Evolutionary conservation across 306 rosid species (phyloP).

Genomic region (Mimosa bimucronata): DNA sequence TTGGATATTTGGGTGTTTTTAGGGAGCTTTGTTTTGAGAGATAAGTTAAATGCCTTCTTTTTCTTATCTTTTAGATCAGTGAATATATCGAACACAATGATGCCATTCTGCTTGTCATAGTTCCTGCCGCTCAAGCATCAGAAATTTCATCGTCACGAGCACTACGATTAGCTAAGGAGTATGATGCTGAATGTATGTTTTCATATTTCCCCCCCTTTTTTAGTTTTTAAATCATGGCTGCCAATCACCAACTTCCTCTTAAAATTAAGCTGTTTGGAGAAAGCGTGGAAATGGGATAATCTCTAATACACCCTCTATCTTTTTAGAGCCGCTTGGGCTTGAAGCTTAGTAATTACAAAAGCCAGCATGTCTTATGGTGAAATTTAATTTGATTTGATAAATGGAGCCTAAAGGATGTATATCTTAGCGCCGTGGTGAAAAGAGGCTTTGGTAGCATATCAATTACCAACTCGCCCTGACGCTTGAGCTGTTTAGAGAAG

Average conservation of each 20-base stretch:
- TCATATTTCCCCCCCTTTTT: background rate
- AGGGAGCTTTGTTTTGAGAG: conserved; percentile 31
- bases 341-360: background rate
- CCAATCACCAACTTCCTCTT: background rate
- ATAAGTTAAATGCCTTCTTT: conserved; percentile 39
- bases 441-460: background rate
- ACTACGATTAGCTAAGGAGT: conserved; percentile 83
- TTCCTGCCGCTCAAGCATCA: conserved; percentile 93
- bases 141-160: conserved; percentile 92
- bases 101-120: conserved; percentile 79
- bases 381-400: background rate
- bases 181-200: conserved; percentile 82
- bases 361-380: background rate
- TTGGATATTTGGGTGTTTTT: conserved; percentile 29
- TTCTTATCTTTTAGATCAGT: conserved; percentile 59
- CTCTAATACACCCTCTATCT: background rate
- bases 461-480: background rate
- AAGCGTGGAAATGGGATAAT: background rate
- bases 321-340: background rate
- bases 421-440: background rate
- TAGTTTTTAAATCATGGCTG: background rate
- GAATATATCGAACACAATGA: conserved; percentile 94
- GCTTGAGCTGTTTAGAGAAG: background rate
- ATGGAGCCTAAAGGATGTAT: background rate
- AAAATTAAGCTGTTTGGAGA: background rate